Percentiles rank a stretch among this genome's conserved stretches.
Evolutionary conservation across 1,139 yeast genomes (phyloP).

Genomic region (Pichia kudriavzevii): DNA sequence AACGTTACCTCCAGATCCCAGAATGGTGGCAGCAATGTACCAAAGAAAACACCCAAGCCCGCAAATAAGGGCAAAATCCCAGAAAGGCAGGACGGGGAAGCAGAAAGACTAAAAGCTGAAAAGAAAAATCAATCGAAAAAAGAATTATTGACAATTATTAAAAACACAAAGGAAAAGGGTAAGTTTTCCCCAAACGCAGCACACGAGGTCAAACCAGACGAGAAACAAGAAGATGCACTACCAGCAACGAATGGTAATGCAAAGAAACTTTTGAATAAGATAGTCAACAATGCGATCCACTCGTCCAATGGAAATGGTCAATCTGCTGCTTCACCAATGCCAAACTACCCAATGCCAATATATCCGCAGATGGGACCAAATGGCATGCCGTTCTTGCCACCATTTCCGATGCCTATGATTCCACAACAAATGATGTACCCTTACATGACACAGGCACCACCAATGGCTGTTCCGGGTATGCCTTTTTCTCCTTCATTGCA

Average conservation of each 20-base stretch:
- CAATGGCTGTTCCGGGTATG: background rate
- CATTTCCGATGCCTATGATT: constrained; percentile 5
- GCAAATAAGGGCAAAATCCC: constrained; percentile 10
- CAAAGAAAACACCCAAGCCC: background rate
- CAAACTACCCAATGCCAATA: constrained; percentile 7
- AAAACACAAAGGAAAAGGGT: background rate
- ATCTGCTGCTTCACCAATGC: background rate
- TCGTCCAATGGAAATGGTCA: constrained; percentile 25
- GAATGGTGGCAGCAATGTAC: constrained; percentile 10
- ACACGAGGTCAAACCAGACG: constrained; percentile 4
- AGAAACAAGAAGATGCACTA: background rate
- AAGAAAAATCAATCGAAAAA: constrained; percentile 15
- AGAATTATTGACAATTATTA: constrained; percentile 6
- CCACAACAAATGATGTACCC: constrained; percentile 11
- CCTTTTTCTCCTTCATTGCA: constrained; percentile 3
- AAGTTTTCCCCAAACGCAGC: background rate
- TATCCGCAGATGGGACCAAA: too few species aligned
- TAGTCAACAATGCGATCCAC: constrained; percentile 28
- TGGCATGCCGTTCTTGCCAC: constrained; percentile 6
- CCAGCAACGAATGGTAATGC: constrained; percentile 14
- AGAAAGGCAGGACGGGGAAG: constrained; percentile 2
- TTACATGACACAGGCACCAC: constrained; percentile 5
- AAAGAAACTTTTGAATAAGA: constrained; percentile 23
- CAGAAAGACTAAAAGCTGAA: constrained; percentile 5
- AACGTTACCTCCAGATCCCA: background rate